Base-by-base conservation (phyloP, 768 basidiomycete species). In the Tricholoma furcatifolium region DNA sequence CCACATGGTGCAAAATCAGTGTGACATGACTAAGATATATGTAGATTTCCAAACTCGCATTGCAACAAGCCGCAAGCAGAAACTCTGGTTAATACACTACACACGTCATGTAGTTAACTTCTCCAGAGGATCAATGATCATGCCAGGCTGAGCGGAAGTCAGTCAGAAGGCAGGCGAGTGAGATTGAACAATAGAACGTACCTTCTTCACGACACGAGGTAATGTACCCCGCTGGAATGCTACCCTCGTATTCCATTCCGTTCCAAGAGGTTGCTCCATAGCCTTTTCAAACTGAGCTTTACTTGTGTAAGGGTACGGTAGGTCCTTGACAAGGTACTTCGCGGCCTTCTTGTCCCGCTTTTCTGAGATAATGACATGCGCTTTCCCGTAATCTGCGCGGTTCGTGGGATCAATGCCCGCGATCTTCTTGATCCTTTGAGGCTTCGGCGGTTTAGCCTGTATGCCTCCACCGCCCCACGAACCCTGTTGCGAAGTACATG, bases 291-390 rank as follows among this genome's bases (percentile, higher is more conserved):
- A 98, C 73, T 98, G 97, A 3, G 88, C 91, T 52, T 85, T 85
- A 68, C 88, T 91, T 8, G 96, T 98, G 65, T 93, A 98, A 3
- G 96, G 97, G 70, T 88, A 89, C 2, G 97, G 97, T 41, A 99
- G 70, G 66, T 98, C 95, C 68, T 89, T 90, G 50, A 93, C 84
- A 54, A 85, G 77, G 67, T 95, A 98, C 70, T 93, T 91, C 14
- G 83, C 74, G 0, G 91, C 94, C 67, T 97, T 97, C 73, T 92
- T 93, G 73, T 98, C 96, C 53, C 86, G 85, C 70, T 88, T 92
- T 70, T 99, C 96, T 2, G 92, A 93, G 62, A 99, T 91, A 74
- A 99, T 97, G 64, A 98, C 82, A 65, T 97, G 87, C 10, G 85
- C 79, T 64, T 92, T 92, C 55, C 78, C 77, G 62, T 85, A 87